Base-by-base conservation (phyloP, 345 rosid species). In the Fremontodendron californicum region DNA sequence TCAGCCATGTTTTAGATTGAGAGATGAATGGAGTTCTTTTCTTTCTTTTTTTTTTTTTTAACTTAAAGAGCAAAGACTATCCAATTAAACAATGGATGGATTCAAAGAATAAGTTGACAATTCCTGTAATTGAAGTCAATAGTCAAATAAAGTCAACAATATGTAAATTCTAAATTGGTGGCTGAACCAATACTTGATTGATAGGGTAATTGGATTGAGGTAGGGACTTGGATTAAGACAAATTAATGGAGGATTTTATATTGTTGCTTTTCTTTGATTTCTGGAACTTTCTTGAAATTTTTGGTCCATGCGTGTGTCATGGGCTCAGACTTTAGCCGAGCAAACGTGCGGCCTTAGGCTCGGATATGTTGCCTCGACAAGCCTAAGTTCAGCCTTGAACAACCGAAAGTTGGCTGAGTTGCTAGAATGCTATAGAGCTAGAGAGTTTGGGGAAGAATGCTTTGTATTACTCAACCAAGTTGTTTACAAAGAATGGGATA, bases 261-360 rank as follows among this genome's bases (percentile, higher is more conserved):
- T n/a, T n/a, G n/a, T n/a, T n/a, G n/a, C n/a, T 73, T 79, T 79
- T 79, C 73, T 65, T 45, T 52, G 11, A 73, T 16, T 19, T 63
- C 65, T 2, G 31, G 33, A 27, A 40, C 46, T 23, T 74, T 23
- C 46, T 29, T 73, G 43, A 63, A 73, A 3, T 21, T 73, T 1
- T 54, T 25, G 43, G 11, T 11, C 81, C 81, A 79, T 15, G 66
- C 75, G 13, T n/a, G n/a, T n/a, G n/a, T n/a, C n/a, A n/a, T n/a
- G n/a, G n/a, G n/a, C n/a, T n/a, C n/a, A n/a, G n/a, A n/a, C n/a
- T n/a, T n/a, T n/a, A n/a, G n/a, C n/a, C n/a, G n/a, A n/a, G n/a
- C n/a, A n/a, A n/a, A n/a, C n/a, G n/a, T n/a, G n/a, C n/a, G n/a
- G n/a, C n/a, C n/a, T n/a, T n/a, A n/a, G n/a, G n/a, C n/a, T n/a